These are phyloP conservation scores for Psilocybe cyanescens DNA, from an alignment of 768 basidiomycete genomes.

Conservation along the genomic window DNA sequence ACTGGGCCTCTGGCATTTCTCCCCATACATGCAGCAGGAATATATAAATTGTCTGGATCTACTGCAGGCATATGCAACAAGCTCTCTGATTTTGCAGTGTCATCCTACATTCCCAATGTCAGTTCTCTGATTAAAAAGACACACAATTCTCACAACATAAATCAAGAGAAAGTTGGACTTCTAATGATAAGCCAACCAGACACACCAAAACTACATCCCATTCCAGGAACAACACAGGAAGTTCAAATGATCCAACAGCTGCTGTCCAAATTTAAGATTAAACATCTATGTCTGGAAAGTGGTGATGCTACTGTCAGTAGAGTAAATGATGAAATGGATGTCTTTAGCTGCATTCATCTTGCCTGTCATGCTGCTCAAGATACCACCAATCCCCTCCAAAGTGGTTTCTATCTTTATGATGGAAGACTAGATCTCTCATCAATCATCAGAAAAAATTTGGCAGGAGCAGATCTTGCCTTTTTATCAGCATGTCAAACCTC, in stretches of 20 bases:
- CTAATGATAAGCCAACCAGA: constrained; percentile 15
- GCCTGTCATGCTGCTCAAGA: constrained; percentile 12
- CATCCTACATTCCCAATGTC: constrained; percentile 19
- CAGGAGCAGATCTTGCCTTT: constrained; percentile 9
- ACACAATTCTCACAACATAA: background rate
- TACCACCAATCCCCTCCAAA: constrained; percentile 4
- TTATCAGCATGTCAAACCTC: constrained; percentile 10
- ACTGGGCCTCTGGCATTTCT: constrained; percentile 17
- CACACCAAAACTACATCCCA: background rate
- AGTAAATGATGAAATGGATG: background rate
- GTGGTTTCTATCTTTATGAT: constrained; percentile 4
- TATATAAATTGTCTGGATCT: background rate
- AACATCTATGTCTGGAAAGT: background rate
- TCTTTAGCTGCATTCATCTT: constrained; percentile 3
- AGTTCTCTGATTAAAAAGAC: background rate
- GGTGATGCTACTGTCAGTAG: background rate
- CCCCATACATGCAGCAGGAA: constrained; percentile 18
- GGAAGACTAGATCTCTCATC: constrained; percentile 1
- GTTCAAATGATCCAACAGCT: background rate
- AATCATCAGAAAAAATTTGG: background rate
- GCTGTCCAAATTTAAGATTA: background rate
- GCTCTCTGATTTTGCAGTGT: constrained; percentile 16
- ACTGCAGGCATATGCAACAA: background rate
- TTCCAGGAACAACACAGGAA: background rate
- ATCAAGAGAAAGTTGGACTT: background rate